phyloP scores from a whole-genome alignment of 176 grass and related monocot genomes.

The Carex littledalei region DNA sequence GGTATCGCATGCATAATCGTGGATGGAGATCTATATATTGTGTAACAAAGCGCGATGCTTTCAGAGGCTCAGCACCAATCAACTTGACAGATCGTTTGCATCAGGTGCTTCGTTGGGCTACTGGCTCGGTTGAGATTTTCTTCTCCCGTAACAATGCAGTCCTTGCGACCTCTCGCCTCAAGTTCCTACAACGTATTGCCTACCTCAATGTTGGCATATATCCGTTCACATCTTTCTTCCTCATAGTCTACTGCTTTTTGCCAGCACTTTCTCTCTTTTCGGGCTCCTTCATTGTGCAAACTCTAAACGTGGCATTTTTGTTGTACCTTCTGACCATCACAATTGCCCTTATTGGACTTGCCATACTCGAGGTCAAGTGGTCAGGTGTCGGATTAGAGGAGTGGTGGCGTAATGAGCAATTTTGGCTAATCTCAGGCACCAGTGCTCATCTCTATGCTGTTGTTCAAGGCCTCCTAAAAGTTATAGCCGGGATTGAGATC shows the following conservation, averaged over 20 bases:
- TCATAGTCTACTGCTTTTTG: constrained; percentile 93
- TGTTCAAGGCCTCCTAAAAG: constrained; percentile 67
- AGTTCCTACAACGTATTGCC: constrained; percentile 64
- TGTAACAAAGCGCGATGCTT: constrained; percentile 89
- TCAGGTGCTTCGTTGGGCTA: constrained; percentile 95
- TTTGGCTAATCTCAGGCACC: constrained; percentile 87
- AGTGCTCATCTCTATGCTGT: constrained; percentile 86
- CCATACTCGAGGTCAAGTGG: constrained; percentile 93
- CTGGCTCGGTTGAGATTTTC: constrained; percentile 96
- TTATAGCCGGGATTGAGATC: constrained; percentile 82
- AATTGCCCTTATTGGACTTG: constrained; percentile 63
- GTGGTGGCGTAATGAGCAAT: constrained; percentile 97
- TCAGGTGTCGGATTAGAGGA: constrained; percentile 74
- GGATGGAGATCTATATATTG: constrained; percentile 96
- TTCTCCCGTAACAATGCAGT: constrained; percentile 96
- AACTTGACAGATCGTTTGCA: constrained; percentile 85
- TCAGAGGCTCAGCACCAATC: constrained; percentile 89
- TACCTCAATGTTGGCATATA: constrained; percentile 64
- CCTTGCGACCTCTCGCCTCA: constrained; percentile 56
- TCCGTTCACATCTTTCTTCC: constrained; percentile 53
- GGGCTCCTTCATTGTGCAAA: constrained; percentile 91
- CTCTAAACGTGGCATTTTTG: constrained; percentile 81
- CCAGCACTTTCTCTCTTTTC: constrained; percentile 98
- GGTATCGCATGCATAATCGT: constrained; percentile 96
- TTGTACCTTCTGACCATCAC: constrained; percentile 87